Base-by-base conservation (phyloP, 2,329 filamentous ascomycete genomes). In the Talaromyces verruculosus region DNA sequence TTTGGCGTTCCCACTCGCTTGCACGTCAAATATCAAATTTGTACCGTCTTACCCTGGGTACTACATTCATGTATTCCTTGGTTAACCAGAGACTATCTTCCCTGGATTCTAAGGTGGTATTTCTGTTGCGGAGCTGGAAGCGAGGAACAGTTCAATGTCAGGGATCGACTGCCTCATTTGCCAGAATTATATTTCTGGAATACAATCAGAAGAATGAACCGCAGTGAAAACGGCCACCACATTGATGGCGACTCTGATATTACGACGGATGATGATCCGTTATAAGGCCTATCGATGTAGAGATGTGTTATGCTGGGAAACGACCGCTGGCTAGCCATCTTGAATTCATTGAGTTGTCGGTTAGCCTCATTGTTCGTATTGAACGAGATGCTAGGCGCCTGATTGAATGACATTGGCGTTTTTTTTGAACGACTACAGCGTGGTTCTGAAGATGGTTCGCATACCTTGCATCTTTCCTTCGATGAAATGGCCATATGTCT, bases 1-100 rank as follows among this genome's bases (percentile, higher is more conserved):
- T 80, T 80, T 65, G 73, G 72, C 0, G 72, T 80, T 11, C 73
- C 77, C 0, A 79, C 73, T 1, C 67, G 71, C 11, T 67, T 69
- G 2, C 77, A 79, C 61, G 70, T 72, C 5, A 65, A 69, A 0
- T 80, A 80, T 45, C 78, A 80, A 63, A 11, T 79, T 6, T 63
- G 69, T 6, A 73, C 72, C 8, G 74, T 72, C 64, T 58, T 80
- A 3, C 78, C 78, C 0, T 79, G 75, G 73, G 75, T 71, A 53
- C 43, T 77, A 37, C 74, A 71, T 30, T 69, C 72, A 10, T 74
- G 74, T 30, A 17, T 80, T 2, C 67, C 66, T 13, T 67, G 64
- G 66, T 28, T 59, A 19, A 13, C 65, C 17, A 41, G 6, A 15
- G 25, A 55, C 11, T 62, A 67, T n/a, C 7, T 62, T 39, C 65